A percentile compares a stretch with the other conserved stretches of the same genome.
Conservation (phyloP, 805 yeast genomes). For the Zygosaccharomyces rouxii region DNA sequence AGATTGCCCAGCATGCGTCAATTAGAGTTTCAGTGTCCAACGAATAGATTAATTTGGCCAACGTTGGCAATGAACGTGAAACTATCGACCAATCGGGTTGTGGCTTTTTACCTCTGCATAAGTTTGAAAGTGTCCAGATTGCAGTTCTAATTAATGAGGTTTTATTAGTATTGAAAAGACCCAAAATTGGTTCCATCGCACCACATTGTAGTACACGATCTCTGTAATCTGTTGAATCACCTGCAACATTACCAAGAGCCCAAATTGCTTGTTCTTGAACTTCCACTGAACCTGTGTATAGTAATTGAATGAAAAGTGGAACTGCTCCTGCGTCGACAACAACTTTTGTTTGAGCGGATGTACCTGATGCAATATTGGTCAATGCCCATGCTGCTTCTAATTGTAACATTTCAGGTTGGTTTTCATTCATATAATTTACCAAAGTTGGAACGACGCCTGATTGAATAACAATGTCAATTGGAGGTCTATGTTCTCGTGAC, state of each 20-base stretch:
- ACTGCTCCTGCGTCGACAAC: conserved; percentile 94
- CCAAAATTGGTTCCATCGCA: conserved; percentile 85
- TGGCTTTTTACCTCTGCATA: conserved; percentile 95
- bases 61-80: conserved; percentile 81
- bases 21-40: conserved; percentile 89
- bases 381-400: conserved; percentile 99
- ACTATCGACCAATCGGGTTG: conserved; percentile 94
- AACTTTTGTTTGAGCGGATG: conserved; percentile 79
- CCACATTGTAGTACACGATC: conserved; percentile 80
- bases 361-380: conserved; percentile 95
- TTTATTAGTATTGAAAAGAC: conserved; percentile 72
- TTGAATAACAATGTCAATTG: conserved; percentile 87
- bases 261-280: conserved; percentile 98
- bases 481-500: conserved; percentile 93
- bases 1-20: conserved; percentile 98
- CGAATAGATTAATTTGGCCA: conserved; percentile 86
- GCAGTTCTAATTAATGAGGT: conserved; percentile 93
- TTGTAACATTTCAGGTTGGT: conserved; percentile 82
- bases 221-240: conserved; percentile 87
- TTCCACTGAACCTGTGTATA: conserved; percentile 77
- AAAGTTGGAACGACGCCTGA: conserved; percentile 90
- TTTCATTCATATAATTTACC: conserved; percentile 74
- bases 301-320: conserved; percentile 79
- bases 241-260: conserved; percentile 99
- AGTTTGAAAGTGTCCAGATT: conserved; percentile 94